Evolutionary conservation across 768 basidiomycete genomes (phyloP).

Genomic region (Suillus fuscotomentosus): DNA sequence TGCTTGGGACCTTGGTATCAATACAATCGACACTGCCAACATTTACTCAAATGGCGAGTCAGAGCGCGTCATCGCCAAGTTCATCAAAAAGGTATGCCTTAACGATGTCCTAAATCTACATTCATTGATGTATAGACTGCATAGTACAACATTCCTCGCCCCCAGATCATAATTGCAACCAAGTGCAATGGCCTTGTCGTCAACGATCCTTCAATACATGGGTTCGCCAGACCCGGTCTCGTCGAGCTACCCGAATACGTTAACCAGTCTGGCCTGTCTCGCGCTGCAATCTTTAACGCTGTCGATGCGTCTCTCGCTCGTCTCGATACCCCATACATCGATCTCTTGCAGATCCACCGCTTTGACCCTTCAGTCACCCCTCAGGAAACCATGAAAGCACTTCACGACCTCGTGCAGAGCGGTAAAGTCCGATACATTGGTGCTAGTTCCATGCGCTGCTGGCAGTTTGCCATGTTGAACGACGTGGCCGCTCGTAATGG

Average conservation of each 20-base stretch:
- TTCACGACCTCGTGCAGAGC: conserved; percentile 46
- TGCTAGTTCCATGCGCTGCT: conserved; percentile 45
- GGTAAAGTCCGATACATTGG: conserved; percentile 54
- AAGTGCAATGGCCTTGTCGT: conserved; percentile 23
- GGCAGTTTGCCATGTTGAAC: conserved; percentile 46
- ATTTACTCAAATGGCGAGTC: conserved; percentile 36
- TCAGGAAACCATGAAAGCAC: conserved; percentile 49
- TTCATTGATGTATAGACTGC: not conserved
- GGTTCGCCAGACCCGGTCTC: not conserved
- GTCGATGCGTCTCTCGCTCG: conserved; percentile 36
- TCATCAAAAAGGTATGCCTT: conserved; percentile 32
- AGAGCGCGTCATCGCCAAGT: conserved; percentile 36
- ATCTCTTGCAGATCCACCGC: conserved; percentile 45
- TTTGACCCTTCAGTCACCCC: conserved; percentile 36
- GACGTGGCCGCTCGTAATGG: conserved; percentile 42
- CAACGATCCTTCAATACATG: conserved; percentile 2
- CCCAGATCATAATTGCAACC: conserved; percentile 30
- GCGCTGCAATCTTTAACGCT: conserved; percentile 37
- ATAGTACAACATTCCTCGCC: conserved; percentile 32
- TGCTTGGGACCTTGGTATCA: conserved; percentile 41
- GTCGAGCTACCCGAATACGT: conserved; percentile 17
- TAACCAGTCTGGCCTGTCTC: conserved; percentile 36
- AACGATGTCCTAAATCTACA: not conserved
- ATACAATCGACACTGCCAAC: conserved; percentile 41
- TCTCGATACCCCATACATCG: conserved; percentile 35